Conservation (phyloP, 2,329 filamentous ascomycete species). For the Aspergillus uvarum region DNA sequence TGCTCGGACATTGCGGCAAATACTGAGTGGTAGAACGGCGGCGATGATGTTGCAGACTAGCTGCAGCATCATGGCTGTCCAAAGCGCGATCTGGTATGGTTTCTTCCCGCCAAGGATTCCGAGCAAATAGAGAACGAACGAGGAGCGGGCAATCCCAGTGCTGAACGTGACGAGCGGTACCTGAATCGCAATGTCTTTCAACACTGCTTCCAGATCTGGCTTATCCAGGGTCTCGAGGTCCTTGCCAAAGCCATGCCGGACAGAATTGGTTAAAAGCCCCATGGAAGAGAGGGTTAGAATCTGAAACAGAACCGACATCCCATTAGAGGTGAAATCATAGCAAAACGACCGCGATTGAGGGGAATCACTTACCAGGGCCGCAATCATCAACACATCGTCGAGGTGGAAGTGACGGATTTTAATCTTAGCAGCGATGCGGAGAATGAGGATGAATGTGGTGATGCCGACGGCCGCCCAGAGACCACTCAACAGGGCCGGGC, state of each 20-base stretch:
- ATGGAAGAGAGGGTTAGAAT: slow-evolving; percentile 25
- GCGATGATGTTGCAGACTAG: slow-evolving; percentile 27
- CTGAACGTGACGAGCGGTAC: slow-evolving; percentile 31
- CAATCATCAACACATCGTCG: slow-evolving; percentile 33
- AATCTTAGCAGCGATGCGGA: slow-evolving; percentile 30
- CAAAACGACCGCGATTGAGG: background rate
- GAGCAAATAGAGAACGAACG: slow-evolving; percentile 31
- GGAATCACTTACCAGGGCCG: slow-evolving; percentile 23
- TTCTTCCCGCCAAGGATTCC: slow-evolving; percentile 28
- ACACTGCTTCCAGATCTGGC: slow-evolving; percentile 18
- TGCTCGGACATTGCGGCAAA: slow-evolving; percentile 25
- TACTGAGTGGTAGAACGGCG: slow-evolving; percentile 29
- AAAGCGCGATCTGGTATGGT: slow-evolving; percentile 22
- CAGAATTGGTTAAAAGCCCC: slow-evolving; percentile 25
- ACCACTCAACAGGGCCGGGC: slow-evolving; percentile 24
- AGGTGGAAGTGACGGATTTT: slow-evolving; percentile 29
- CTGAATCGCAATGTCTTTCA: slow-evolving; percentile 31
- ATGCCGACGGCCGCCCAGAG: slow-evolving; percentile 31
- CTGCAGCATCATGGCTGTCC: slow-evolving; percentile 25
- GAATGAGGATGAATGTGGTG: slow-evolving; percentile 26
- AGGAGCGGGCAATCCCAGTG: slow-evolving; percentile 29
- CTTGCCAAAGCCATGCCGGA: slow-evolving; percentile 30
- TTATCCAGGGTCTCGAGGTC: slow-evolving; percentile 16
- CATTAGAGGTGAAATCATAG: background rate
- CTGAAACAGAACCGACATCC: slow-evolving; percentile 10